These are phyloP conservation scores for Carex pumila DNA, from an alignment of 176 grass and related monocot species.

Conservation along the genomic window DNA sequence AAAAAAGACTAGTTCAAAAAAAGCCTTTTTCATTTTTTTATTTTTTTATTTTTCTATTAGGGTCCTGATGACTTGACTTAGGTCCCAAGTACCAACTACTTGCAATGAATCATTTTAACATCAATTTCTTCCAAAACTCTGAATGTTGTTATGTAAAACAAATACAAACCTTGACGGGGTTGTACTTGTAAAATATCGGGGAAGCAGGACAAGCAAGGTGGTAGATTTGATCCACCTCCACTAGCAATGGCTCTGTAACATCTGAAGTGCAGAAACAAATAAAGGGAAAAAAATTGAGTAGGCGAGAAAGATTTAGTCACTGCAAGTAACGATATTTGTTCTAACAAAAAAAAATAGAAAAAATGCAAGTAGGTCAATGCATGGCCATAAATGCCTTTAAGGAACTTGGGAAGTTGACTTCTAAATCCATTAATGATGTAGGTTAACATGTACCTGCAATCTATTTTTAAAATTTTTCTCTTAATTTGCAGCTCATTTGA, in stretches of 20 bases:
- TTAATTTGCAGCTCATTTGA: neutral
- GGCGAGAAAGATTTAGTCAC: neutral
- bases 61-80: neutral
- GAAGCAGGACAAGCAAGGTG: constrained; percentile 99
- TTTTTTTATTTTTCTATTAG: neutral
- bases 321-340: neutral
- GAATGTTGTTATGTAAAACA: neutral
- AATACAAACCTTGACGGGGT: constrained; percentile 85
- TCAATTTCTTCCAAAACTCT: neutral
- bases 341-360: neutral
- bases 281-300: neutral
- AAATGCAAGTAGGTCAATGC: neutral
- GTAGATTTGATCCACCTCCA: constrained; percentile 99
- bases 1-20: neutral
- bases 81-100: neutral
- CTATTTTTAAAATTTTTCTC: neutral
- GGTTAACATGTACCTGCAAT: neutral
- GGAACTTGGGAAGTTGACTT: constrained; percentile 10
- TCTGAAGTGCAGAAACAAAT: constrained; percentile 40
- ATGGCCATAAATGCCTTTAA: neutral
- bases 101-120: neutral
- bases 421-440: neutral
- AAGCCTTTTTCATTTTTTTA: neutral
- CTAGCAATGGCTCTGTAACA: constrained; percentile 81
- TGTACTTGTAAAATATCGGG: constrained; percentile 99